phyloP scores from a whole-genome alignment of 2,329 filamentous ascomycete genomes.

The Neonectria hederae region DNA sequence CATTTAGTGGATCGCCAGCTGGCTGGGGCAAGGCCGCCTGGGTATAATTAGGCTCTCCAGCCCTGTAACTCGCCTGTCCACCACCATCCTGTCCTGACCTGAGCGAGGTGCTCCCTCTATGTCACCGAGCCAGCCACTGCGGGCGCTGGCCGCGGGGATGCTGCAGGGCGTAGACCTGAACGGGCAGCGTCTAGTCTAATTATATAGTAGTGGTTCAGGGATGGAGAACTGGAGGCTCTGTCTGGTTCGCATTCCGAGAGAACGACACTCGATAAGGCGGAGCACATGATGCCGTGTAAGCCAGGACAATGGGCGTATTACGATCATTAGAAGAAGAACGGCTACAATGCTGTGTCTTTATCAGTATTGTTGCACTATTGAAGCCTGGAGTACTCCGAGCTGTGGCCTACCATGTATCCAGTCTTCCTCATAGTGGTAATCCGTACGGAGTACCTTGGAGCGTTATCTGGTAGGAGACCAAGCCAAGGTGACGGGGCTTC shows the following conservation, averaged over 20 bases:
- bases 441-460: too few relatives aligned
- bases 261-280: neutral
- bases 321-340: too few relatives aligned
- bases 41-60: slow-evolving; percentile 7
- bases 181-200: neutral
- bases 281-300: neutral
- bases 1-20: slow-evolving; percentile 16
- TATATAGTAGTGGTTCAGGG: neutral
- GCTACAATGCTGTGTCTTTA: neutral
- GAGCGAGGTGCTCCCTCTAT: neutral
- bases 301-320: neutral
- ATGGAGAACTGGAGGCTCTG: neutral
- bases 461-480: neutral
- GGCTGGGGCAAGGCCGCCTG: slow-evolving; percentile 2
- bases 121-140: slow-evolving; percentile 16
- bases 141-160: slow-evolving; percentile 7
- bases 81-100: neutral
- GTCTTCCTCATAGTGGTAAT: too few relatives aligned
- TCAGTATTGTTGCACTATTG: neutral
- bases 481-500: neutral
- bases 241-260: neutral
- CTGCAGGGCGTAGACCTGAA: slow-evolving; percentile 16
- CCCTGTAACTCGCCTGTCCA: slow-evolving; percentile 7
- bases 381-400: neutral
- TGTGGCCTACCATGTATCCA: too few relatives aligned